Evolutionary conservation across 176 grass and related monocot species (phyloP), one percentile per base, ranked within the genome.

Genomic region (Canna indica): DNA sequence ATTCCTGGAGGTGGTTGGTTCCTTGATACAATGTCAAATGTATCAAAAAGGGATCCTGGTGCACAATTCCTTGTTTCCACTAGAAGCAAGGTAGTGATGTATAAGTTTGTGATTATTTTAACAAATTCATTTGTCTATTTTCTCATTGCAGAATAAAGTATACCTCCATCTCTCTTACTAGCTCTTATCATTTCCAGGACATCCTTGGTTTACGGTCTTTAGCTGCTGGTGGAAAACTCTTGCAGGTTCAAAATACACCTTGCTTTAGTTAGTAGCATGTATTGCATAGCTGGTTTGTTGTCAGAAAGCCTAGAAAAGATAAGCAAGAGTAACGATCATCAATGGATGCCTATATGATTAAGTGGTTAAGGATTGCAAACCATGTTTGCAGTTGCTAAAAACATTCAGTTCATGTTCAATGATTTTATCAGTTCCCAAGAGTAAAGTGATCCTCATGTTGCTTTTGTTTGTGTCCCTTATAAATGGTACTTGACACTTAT

Each of bases 31-130:
- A 69, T 93, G 31, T 89, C 86, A 53, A 97, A 93, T 66, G 75
- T 90, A 77, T 92, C 94, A 54, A 87, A 81, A 79, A 80, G 94
- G 66, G 94, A 97, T 32, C 94, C 89, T n/a, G 94, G 89, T 70
- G 80, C 94, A 68, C 89, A 97, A 77, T 97, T 97, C 66, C 79
- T 97, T 17, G 77, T 97, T 80, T 83, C 75, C 70, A 92, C 85
- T 73, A 87, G 75, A 75, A 93, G 79, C 76, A 90, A 93, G 86
- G 89, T 85, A 80, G 27, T 4, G 39, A 74, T 80, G 52, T 64
- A 7, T 31, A 47, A 79, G 1, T 39, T 17, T 73, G n/a, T 32
- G 72, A 77, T 15, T 44, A n/a, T 74, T 33, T 75, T 64, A 42
- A 3, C 71, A 78, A 18, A 60, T 67, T 58, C 22, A 18, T 75